Base-by-base conservation (phyloP, 83 land plant species). In the Larix sibirica region DNA sequence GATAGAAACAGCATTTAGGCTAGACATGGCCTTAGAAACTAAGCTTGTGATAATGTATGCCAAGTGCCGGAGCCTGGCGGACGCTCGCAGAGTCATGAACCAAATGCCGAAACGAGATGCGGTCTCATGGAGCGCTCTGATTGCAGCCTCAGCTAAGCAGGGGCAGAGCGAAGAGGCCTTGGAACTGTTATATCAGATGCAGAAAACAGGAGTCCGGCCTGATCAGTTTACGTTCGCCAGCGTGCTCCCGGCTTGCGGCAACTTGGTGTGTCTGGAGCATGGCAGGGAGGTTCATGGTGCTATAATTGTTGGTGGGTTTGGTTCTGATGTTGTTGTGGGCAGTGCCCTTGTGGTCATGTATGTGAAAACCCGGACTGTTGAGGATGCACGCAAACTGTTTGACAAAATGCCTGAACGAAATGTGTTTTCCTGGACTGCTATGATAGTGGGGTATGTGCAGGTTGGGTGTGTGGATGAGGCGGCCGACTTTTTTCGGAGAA, bases 51-150 rank as follows among this genome's bases (percentile, higher is more conserved):
- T 69, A 69, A 69, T 69, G 74, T 69, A 69, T 69, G 74, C 74
- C 18, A 69, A 69, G 20, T 69, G 74, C 74, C 7, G 74, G 18
- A 36, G 47, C 3, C 17, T 87, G 21, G 89, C 82, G 17, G 88
- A 87, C n/a, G 89, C 89, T 58, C 58, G 44, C 58, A 17, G 47
- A 9, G 8, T 85, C 2, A 87, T 90, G 63, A 67, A 66, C 59
- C 73, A 56, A 47, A 85, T 85, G 86, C 81, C 86, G 4, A 81
- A 28, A 9, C 84, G 77, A 47, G 82, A 85, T 82, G 69, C 68
- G 1, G 79, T 85, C 4, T 71, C 87, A 17, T 81, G 83, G 83
- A 81, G 58, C 12, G 40, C 83, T 7, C 3, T 81, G 62, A 66
- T 81, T 69, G 36, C 77, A n/a, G 74, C 61, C 17, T 74, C 33